These are phyloP conservation scores for Pistacia vera DNA, from an alignment of 345 rosid species.

Conservation along the genomic window DNA sequence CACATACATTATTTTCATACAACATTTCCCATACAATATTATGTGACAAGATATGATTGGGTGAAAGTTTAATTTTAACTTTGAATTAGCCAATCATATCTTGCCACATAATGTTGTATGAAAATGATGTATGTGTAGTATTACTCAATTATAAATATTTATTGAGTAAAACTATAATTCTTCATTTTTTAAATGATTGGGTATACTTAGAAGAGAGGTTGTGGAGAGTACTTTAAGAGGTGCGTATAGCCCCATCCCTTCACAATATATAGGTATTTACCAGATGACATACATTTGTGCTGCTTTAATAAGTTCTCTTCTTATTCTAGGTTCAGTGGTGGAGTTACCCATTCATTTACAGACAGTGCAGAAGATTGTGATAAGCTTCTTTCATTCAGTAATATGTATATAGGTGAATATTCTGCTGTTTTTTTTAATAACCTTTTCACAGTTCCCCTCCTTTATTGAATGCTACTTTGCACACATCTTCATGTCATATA, in stretches of 20 bases:
- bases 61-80: too few relatives aligned
- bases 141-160: too few relatives aligned
- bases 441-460: not conserved
- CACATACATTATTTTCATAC: too few relatives aligned
- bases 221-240: too few relatives aligned
- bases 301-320: not conserved
- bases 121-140: too few relatives aligned
- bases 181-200: too few relatives aligned
- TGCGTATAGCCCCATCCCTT: not conserved
- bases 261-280: not conserved
- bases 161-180: too few relatives aligned
- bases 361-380: constrained; percentile 73
- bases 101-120: too few relatives aligned
- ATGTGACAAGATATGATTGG: too few relatives aligned
- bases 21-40: too few relatives aligned
- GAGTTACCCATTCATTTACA: constrained; percentile 94
- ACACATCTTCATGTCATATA: not conserved
- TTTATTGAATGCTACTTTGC: not conserved
- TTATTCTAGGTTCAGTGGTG: constrained; percentile 67
- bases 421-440: constrained; percentile 2
- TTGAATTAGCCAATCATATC: too few relatives aligned
- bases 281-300: not conserved
- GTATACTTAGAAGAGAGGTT: too few relatives aligned
- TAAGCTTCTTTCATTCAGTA: constrained; percentile 73
- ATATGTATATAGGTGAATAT: constrained; percentile 74